A percentile compares a stretch with the other conserved stretches of the same genome.
Conservation (phyloP, 164 flowering plant species). For the Santalum album region DNA sequence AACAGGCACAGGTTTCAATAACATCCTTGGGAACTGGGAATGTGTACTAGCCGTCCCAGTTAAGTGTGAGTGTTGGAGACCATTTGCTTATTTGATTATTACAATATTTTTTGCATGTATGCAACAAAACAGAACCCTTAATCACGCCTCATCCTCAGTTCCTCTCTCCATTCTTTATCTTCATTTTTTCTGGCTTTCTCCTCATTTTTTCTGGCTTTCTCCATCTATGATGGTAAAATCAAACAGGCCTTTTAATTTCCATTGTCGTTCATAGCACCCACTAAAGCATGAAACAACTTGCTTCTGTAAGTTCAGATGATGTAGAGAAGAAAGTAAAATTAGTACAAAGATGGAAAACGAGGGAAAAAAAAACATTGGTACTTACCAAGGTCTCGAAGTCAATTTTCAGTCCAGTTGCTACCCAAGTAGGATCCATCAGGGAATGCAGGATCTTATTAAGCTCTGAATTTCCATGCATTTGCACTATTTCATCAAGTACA, state of each 20-base stretch:
- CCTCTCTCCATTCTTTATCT: too few species aligned
- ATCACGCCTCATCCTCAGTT: too few species aligned
- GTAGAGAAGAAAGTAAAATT: background rate
- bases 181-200: background rate
- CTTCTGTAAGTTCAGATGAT: background rate
- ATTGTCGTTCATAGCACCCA: background rate
- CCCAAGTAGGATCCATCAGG: constrained; percentile 80
- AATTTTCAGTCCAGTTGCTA: constrained; percentile 82
- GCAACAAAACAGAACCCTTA: too few species aligned
- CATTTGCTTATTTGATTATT: too few species aligned
- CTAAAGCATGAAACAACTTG: background rate
- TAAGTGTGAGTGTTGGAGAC: too few species aligned
- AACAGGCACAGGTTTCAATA: background rate
- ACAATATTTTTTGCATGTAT: too few species aligned
- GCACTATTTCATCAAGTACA: constrained; percentile 74
- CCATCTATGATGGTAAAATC: too few species aligned
- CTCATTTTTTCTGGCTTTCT: background rate
- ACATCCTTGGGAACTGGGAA: background rate
- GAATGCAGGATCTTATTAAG: constrained; percentile 50
- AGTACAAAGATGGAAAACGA: background rate
- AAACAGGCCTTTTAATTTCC: background rate
- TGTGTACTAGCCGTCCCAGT: too few species aligned
- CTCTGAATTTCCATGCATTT: constrained; percentile 55
- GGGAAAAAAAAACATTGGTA: constrained; percentile 2
- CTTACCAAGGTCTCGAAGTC: constrained; percentile 74